Evolutionary conservation across 805 yeast species (phyloP), one percentile per base, ranked within the genome.

Genomic region (Kodamaea nitidulidarum): DNA sequence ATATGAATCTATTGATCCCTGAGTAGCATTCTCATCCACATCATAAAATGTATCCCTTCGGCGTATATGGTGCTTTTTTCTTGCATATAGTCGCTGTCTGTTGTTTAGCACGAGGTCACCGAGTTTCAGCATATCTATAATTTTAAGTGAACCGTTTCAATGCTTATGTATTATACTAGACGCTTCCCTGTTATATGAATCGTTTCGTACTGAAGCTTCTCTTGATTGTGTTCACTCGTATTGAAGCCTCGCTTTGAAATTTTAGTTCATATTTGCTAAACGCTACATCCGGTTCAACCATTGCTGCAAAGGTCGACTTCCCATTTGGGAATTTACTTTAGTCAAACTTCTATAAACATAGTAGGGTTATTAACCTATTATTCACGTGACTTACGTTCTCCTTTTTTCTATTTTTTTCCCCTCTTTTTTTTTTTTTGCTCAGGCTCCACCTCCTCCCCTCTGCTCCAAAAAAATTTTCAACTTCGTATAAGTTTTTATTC

Each of bases 401-500:
- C 7, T 21, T 21, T 7, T 21, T 21, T 21, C 24, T 21, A 21
- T 21, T 21, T 21, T n/a, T 25, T 18, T 31, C 17, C 12, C 12
- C 11, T 10, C 4, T 18, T 6, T 32, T 6, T 32, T 32, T 18
- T 32, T 9, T 20, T 16, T 16, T 9, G 21, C 4, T 7, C 33
- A 6, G n/a, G 17, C n/a, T 6, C 10, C 17, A 26, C 3, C 8
- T 15, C 16, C 12, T 18, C 26, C 12, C 26, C 26, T 15, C 7
- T 12, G 16, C 11, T 6, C 8, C 5, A 20, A 20, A 20, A 20
- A 20, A 20, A 20, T 33, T 33, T 33, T 21, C 34, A 3, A 15
- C 7, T 7, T 26, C 21, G 16, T 24, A 26, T 24, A 34, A 34
- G 28, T 29, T 36, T 20, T 29, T 12, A n/a, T 18, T 37, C 40